Conservation (phyloP, 768 basidiomycete species). For the Trametes cingulata region DNA sequence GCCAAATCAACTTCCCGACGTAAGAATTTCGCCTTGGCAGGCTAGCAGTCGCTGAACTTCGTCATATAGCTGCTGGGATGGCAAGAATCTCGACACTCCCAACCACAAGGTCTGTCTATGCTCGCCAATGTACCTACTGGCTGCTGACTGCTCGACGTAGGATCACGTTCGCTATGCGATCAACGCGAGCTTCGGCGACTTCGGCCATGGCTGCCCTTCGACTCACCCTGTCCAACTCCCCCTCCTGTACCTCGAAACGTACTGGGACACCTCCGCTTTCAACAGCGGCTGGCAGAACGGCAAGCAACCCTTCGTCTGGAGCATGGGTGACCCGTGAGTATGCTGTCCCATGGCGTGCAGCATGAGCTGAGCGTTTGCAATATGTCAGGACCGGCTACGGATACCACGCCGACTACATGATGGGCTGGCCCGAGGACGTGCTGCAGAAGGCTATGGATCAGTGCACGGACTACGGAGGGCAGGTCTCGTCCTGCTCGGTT, state of each 20-base stretch:
- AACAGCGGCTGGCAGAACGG: slow-evolving; percentile 27
- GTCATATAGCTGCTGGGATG: slow-evolving; percentile 36
- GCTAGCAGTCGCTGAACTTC: neutral
- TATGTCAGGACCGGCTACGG: slow-evolving; percentile 39
- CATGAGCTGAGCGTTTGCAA: too few species aligned
- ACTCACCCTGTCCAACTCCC: slow-evolving; percentile 42
- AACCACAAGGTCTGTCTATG: neutral
- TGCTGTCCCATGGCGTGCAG: too few species aligned
- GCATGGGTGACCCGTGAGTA: slow-evolving; percentile 41
- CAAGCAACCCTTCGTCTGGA: slow-evolving; percentile 38
- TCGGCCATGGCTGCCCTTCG: slow-evolving; percentile 40
- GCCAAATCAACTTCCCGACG: slow-evolving; percentile 33
- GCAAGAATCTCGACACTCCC: slow-evolving; percentile 13
- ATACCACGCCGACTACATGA: slow-evolving; percentile 39
- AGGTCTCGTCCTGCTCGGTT: slow-evolving; percentile 2
- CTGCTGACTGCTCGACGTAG: neutral
- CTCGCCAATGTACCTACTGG: neutral
- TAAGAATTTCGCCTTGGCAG: neutral
- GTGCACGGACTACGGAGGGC: slow-evolving; percentile 24
- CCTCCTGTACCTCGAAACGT: slow-evolving; percentile 44
- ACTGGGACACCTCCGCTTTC: slow-evolving; percentile 31
- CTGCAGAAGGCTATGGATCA: slow-evolving; percentile 40
- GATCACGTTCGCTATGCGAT: slow-evolving; percentile 44
- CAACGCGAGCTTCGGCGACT: slow-evolving; percentile 43
- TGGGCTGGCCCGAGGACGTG: slow-evolving; percentile 44